phyloP scores from a whole-genome alignment of 176 grass and related monocot genomes.

The Juncus inflexus region DNA sequence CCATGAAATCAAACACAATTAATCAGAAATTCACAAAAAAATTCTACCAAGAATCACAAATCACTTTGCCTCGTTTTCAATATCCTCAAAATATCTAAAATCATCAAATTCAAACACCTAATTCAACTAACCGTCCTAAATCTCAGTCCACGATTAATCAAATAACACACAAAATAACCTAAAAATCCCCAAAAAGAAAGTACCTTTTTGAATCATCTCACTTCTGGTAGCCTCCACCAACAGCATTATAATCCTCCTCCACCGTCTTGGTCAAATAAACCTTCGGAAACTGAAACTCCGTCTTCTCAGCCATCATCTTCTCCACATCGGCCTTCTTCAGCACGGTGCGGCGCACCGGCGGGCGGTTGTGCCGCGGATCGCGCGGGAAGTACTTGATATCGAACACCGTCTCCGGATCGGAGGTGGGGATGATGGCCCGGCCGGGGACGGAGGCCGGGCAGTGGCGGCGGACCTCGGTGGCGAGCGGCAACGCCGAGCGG shows the following conservation, averaged over 20 bases:
- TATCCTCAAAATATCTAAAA: too few species aligned
- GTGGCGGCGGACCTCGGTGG: constrained; percentile 57
- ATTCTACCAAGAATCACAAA: too few species aligned
- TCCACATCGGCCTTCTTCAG: constrained; percentile 74
- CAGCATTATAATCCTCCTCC: constrained; percentile 61
- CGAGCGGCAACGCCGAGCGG: constrained; percentile 44
- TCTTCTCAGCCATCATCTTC: constrained; percentile 80
- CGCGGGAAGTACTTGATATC: constrained; percentile 94
- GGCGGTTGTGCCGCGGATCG: constrained; percentile 60
- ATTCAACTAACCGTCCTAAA: too few species aligned
- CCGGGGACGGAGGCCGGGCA: constrained; percentile 56
- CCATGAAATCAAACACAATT: too few species aligned
- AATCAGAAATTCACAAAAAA: too few species aligned
- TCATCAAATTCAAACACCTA: too few species aligned
- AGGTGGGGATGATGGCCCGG: constrained; percentile 48
- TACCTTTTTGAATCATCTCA: constrained; percentile 31
- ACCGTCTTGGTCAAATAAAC: constrained; percentile 53
- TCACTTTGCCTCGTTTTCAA: too few species aligned
- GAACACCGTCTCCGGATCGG: constrained; percentile 77
- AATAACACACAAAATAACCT: too few species aligned
- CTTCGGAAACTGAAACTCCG: constrained; percentile 52
- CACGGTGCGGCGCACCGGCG: constrained; percentile 67
- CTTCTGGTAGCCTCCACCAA: constrained; percentile 78
- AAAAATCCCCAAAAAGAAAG: too few species aligned
- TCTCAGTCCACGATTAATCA: too few species aligned